These are phyloP conservation scores for Fusarium avenaceum DNA, from an alignment of 2,329 filamentous ascomycete species.

Conservation along the genomic window DNA sequence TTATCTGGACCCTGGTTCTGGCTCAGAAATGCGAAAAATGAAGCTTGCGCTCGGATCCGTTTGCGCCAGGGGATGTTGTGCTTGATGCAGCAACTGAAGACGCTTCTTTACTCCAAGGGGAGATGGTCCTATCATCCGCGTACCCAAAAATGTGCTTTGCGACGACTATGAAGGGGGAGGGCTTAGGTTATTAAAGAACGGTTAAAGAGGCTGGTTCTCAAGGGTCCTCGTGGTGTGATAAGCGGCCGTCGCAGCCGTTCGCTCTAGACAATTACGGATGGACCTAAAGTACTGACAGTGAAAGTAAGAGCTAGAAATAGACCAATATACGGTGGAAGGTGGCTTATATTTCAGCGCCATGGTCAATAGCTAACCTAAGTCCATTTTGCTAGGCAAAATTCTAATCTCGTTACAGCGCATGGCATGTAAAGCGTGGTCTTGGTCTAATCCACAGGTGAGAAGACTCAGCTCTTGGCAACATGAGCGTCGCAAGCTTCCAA, in stretches of 20 bases:
- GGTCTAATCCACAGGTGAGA: constrained; percentile 35
- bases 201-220: constrained; percentile 34
- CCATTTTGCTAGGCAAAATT: neutral
- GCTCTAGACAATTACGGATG: constrained; percentile 20
- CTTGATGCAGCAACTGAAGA: constrained; percentile 1
- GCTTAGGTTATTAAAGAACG: constrained; percentile 16
- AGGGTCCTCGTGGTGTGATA: constrained; percentile 42
- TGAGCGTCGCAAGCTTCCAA: constrained; percentile 42
- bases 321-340: constrained; percentile 21
- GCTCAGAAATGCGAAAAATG: constrained; percentile 10
- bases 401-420: constrained; percentile 14
- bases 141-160: constrained; percentile 1
- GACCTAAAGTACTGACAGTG: neutral
- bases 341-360: constrained; percentile 40
- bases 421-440: constrained; percentile 12
- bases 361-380: neutral
- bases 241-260: constrained; percentile 36
- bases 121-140: constrained; percentile 6
- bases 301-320: constrained; percentile 5
- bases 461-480: constrained; percentile 34
- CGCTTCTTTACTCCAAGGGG: constrained; percentile 14
- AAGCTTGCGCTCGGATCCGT: constrained; percentile 11
- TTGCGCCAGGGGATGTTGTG: constrained; percentile 22
- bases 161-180: constrained; percentile 15
- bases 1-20: constrained; percentile 23